Base-by-base conservation (phyloP, 1,284 basidiomycete genomes). In the Termitomyces sp. region DNA sequence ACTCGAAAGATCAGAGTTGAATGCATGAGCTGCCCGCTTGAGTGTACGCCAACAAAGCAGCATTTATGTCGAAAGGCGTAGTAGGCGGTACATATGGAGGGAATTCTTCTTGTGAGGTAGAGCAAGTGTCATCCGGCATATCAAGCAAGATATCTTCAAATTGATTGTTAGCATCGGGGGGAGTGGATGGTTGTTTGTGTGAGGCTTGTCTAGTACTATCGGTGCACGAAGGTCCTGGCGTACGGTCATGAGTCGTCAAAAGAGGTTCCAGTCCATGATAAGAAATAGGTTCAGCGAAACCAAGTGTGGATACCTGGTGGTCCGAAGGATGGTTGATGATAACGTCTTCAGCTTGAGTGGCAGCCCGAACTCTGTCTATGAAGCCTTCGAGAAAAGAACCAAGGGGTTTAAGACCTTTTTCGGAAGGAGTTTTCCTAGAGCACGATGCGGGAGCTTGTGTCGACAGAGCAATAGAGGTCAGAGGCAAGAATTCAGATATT, bases 301-400 rank as follows among this genome's bases (percentile, higher is more conserved):
- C 19, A 33, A 24, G 37, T 39, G 9, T 19, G 28, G 38, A 28
- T 39, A n/a, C 18, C 13, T 39, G 37, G 19, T 47, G 16, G 6
- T 30, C 21, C 18, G 31, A 39, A 18, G 13, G 8, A 46, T 5
- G 26, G 16, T 9, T 38, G 41, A 30, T 38, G 37, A 24, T 39
- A 18, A 34, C 39, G 18, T 49, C 35, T 49, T 57, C 45, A 37
- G 45, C 45, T 26, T 46, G 49, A 14, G 54, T 61, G 19, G 52
- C 59, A 41, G 52, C 34, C 11, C 64, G 61, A 5, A 61, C 60
- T 43, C 59, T 60, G 46, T 61, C 60, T 39, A 67, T 39, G 45
- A 68, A 64, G 18, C 54, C 59, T 42, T 63, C 60, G 30, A 67
- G 56, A 47, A 66, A 67, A 21, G 63, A 63, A 18, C 55, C 60